Evolutionary conservation across 108 stramenopile species (phyloP).

Genomic region (Fragilariopsis cylindrus): DNA sequence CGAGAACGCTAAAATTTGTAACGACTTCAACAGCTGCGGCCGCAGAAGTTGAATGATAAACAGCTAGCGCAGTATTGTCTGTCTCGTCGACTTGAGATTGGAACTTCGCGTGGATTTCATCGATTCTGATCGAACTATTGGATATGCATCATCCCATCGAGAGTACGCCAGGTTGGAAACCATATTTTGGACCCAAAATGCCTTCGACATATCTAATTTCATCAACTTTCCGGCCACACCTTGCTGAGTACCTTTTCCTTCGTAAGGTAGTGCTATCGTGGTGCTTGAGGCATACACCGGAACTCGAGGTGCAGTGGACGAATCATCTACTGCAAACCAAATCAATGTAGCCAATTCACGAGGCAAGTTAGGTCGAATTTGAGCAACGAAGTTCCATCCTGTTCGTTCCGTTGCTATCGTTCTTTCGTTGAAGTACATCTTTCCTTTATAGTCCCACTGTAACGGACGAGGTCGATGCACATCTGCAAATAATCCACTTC

Average conservation of each 20-base stretch:
- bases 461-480: constrained; percentile 65
- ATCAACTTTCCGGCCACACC: constrained; percentile 51
- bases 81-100: constrained; percentile 20
- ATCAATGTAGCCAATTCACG: constrained; percentile 46
- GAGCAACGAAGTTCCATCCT: constrained; percentile 71
- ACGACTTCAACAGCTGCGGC: constrained; percentile 40
- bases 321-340: constrained; percentile 61
- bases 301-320: constrained; percentile 52
- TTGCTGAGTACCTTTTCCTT: constrained; percentile 56
- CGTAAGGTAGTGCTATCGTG: constrained; percentile 43
- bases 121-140: constrained; percentile 47
- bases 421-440: constrained; percentile 68
- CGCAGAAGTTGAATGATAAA: constrained; percentile 26
- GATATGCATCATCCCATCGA: constrained; percentile 59
- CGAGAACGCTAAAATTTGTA: constrained; percentile 37
- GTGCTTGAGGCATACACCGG: constrained; percentile 59
- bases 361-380: constrained; percentile 57
- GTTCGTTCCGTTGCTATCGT: constrained; percentile 60
- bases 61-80: constrained; percentile 33
- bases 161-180: constrained; percentile 66
- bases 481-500: constrained; percentile 42
- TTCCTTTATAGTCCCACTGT: constrained; percentile 44
- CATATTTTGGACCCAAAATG: constrained; percentile 78
- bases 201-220: constrained; percentile 59
- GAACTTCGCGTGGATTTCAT: constrained; percentile 31